phyloP scores from a whole-genome alignment of 306 rosid species.

The Sesbania bispinosa region DNA sequence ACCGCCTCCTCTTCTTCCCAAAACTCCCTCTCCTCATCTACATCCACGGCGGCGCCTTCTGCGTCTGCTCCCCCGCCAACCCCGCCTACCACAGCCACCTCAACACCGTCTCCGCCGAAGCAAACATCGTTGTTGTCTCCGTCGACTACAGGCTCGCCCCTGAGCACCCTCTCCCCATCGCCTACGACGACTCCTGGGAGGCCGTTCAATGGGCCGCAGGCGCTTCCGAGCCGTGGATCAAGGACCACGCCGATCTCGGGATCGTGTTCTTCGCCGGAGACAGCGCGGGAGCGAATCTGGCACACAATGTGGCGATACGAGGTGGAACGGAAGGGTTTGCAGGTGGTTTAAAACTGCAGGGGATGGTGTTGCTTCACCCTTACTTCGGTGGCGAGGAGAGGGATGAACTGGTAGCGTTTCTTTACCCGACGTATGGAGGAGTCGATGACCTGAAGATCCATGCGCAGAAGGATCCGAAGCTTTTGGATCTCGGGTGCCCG shows the following conservation, averaged over 20 bases:
- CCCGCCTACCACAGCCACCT: slow-evolving; percentile 41
- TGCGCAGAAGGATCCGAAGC: slow-evolving; percentile 31
- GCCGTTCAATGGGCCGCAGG: slow-evolving; percentile 39
- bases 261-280: slow-evolving; percentile 51
- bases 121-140: slow-evolving; percentile 42
- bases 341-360: slow-evolving; percentile 20
- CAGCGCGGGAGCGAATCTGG: slow-evolving; percentile 61
- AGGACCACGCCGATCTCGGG: slow-evolving; percentile 21
- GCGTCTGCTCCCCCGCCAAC: slow-evolving; percentile 39
- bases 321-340: neutral
- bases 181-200: slow-evolving; percentile 54
- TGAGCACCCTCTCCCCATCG: slow-evolving; percentile 46
- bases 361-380: slow-evolving; percentile 52
- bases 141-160: slow-evolving; percentile 60
- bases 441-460: slow-evolving; percentile 33
- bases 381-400: slow-evolving; percentile 35
- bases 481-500: slow-evolving; percentile 27
- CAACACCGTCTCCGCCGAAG: slow-evolving; percentile 29
- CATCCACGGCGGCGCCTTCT: slow-evolving; percentile 70
- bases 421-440: slow-evolving; percentile 34
- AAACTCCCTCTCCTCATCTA: slow-evolving; percentile 56
- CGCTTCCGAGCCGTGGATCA: slow-evolving; percentile 47
- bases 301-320: slow-evolving; percentile 40
- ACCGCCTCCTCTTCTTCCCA: neutral
- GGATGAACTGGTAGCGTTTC: neutral